These are phyloP conservation scores for Davidsoniella neocaledoniae DNA, from an alignment of 2,329 filamentous ascomycete genomes.

Conservation along the genomic window DNA sequence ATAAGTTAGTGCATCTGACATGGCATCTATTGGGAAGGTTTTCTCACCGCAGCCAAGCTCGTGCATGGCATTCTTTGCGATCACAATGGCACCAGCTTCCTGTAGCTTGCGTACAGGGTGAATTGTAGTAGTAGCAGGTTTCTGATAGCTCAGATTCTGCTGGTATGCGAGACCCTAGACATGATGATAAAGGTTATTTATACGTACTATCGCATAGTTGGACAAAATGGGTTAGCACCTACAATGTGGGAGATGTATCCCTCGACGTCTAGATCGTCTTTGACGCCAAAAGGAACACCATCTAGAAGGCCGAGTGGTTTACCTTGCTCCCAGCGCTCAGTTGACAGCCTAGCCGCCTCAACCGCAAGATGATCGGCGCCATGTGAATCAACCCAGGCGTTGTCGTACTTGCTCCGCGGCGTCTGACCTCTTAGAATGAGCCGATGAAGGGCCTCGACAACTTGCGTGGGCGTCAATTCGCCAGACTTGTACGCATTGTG, in stretches of 20 bases:
- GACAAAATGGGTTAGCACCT: constrained; percentile 22
- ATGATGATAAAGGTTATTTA: not conserved
- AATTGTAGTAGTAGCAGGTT: constrained; percentile 34
- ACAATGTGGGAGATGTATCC: constrained; percentile 55
- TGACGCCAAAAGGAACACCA: constrained; percentile 67
- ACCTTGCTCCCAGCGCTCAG: constrained; percentile 52
- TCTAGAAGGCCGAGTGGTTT: constrained; percentile 54
- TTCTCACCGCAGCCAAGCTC: constrained; percentile 50
- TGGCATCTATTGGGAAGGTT: not conserved
- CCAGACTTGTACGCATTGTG: constrained; percentile 57
- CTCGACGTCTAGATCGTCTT: constrained; percentile 60
- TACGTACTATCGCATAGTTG: not conserved
- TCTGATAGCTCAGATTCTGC: constrained; percentile 34
- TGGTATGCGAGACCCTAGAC: constrained; percentile 27
- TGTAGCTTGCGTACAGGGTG: constrained; percentile 59
- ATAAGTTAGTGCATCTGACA: not conserved
- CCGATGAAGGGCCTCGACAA: constrained; percentile 54
- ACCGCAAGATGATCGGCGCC: constrained; percentile 39
- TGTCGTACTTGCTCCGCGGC: constrained; percentile 43
- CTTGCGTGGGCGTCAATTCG: constrained; percentile 51
- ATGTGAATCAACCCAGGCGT: constrained; percentile 55
- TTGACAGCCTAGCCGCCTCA: constrained; percentile 55
- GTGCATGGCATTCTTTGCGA: constrained; percentile 68
- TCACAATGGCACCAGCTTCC: constrained; percentile 56
- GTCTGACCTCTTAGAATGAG: constrained; percentile 45